Conservation (phyloP, 805 yeast species). For the Ogataea trehaloabstinens region DNA sequence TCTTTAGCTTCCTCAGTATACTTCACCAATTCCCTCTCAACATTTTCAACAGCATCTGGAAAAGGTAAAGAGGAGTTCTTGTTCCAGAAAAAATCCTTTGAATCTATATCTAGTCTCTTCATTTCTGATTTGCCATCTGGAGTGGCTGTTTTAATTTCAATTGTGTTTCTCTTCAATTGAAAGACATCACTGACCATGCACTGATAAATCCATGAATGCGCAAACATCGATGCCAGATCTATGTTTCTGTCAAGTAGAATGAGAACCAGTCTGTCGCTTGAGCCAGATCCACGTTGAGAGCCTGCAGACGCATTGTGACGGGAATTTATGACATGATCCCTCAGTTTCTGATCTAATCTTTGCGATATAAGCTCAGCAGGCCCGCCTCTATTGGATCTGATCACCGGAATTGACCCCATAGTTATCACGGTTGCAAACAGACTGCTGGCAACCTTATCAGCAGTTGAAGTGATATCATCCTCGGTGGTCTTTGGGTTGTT, state of each 20-base stretch:
- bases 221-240: slow-evolving; percentile 89
- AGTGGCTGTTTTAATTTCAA: slow-evolving; percentile 47
- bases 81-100: slow-evolving; percentile 90
- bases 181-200: slow-evolving; percentile 94
- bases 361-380: slow-evolving; percentile 94
- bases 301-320: slow-evolving; percentile 28
- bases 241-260: slow-evolving; percentile 83
- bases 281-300: slow-evolving; percentile 4
- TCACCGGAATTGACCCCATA: slow-evolving; percentile 77
- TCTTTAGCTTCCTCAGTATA: slow-evolving; percentile 89
- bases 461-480: slow-evolving; percentile 63
- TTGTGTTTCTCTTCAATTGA: slow-evolving; percentile 76
- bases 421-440: slow-evolving; percentile 78
- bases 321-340: slow-evolving; percentile 82
- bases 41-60: slow-evolving; percentile 98
- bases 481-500: slow-evolving; percentile 74
- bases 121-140: slow-evolving; percentile 35
- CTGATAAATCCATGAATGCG: slow-evolving; percentile 97
- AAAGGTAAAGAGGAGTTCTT: slow-evolving; percentile 84
- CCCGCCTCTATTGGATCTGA: slow-evolving; percentile 87
- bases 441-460: slow-evolving; percentile 75
- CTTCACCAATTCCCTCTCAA: slow-evolving; percentile 74
- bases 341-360: slow-evolving; percentile 74
- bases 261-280: slow-evolving; percentile 65
- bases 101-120: slow-evolving; percentile 83